Base-by-base conservation (phyloP, 2,329 filamentous ascomycete genomes). In the Neoarthrinium moseri region DNA sequence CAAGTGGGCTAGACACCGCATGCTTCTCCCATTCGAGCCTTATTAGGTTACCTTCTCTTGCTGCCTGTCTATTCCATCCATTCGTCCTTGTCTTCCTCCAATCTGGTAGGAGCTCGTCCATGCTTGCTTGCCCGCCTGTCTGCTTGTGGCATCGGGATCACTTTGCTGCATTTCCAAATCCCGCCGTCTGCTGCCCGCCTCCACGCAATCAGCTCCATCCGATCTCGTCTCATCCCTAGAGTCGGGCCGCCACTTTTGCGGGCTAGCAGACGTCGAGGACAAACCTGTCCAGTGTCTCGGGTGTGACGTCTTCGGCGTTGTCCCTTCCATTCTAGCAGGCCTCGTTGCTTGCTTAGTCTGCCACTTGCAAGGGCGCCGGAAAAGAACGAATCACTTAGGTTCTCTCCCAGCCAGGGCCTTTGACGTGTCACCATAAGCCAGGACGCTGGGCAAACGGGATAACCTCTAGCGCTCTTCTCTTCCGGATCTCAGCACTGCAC, bases 391-490 rank as follows among this genome's bases (percentile, higher is more conserved):
- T 50, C 37, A 34, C n/a, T 46, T 44, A 34, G 38, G 30, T 15
- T 47, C 43, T 52, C 47, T 46, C 45, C 49, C 48, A 52, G 47
- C 44, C 27, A 35, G 44, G 45, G 47, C 46, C 49, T 33, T 52
- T 52, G 46, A 54, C 49, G 54, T 55, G 51, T 50, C 43, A 55
- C 53, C 46, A 54, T 48, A 52, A 53, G 49, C 46, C 43, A 51
- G 50, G 45, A 48, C 46, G 46, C 47, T 48, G 47, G 40, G 44
- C 53, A 53, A 52, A 52, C 51, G 51, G 47, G 53, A 51, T 49
- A 52, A 36, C 41, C 51, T 48, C 50, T 49, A 43, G 43, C 46
- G 23, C 43, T 52, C 46, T 46, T 48, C 48, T 51, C 42, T 43
- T 50, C 48, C n/a, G 13, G 37, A 8, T 12, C 29, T 46, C 44